Evolutionary conservation across 352 stramenopile species (phyloP).

Genomic region (Nothophytophthora sp.): DNA sequence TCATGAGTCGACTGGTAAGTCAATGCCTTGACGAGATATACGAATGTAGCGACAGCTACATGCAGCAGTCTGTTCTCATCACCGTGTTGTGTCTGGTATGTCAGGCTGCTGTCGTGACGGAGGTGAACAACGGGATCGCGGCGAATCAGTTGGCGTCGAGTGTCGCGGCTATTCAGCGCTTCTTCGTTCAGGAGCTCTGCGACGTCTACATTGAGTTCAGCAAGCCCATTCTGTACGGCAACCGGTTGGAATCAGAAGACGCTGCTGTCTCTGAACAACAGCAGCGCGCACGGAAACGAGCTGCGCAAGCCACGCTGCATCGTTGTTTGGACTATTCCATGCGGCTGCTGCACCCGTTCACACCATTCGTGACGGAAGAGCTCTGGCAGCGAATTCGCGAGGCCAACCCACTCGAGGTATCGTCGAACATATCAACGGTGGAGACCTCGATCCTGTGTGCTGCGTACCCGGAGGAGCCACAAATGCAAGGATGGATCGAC

Average conservation of each 20-base stretch:
- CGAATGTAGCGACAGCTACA: no score
- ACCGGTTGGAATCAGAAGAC: conserved; percentile 55
- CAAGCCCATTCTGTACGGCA: conserved; percentile 96
- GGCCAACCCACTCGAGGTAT: conserved; percentile 35
- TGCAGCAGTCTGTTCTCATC: no score
- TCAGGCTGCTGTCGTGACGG: conserved; percentile 73
- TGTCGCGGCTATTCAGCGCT: conserved; percentile 95
- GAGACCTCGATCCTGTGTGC: conserved; percentile 70
- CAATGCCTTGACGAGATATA: no score
- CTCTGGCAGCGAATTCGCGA: conserved; percentile 85
- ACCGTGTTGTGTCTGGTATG: no score
- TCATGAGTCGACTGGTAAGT: conserved; percentile 84
- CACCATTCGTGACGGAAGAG: conserved; percentile 98
- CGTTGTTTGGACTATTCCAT: conserved; percentile 83
- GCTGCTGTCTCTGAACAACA: no score
- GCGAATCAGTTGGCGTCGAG: conserved; percentile 97
- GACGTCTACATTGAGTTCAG: conserved; percentile 99
- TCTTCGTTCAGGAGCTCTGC: conserved; percentile 99
- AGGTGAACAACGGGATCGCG: conserved; percentile 85
- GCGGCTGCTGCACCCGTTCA: conserved; percentile 96
- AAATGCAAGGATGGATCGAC: conserved; percentile 81
- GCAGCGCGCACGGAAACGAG: conserved; percentile 80
- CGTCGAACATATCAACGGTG: conserved; percentile 6
- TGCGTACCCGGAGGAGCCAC: conserved; percentile 84
- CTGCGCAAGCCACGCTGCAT: conserved; percentile 85